These are phyloP conservation scores for Backusella liffmaniae DNA, from an alignment of 192 early-diverging fungal genomes.

Conservation along the genomic window DNA sequence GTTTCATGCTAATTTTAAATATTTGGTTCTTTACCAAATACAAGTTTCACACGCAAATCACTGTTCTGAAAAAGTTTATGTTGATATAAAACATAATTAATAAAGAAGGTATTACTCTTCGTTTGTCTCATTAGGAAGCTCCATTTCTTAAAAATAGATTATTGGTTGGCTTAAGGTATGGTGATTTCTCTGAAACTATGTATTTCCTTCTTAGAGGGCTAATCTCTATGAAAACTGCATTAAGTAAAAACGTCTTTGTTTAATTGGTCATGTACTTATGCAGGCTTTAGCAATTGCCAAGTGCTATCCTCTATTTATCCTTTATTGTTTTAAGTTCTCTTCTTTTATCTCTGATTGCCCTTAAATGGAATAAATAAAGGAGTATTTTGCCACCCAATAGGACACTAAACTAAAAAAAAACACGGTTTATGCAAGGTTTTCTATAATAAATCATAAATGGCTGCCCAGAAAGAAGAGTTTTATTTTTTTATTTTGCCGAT, in stretches of 20 bases:
- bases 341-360: not conserved
- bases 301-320: not conserved
- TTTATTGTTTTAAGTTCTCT: not conserved
- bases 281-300: not conserved
- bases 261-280: not conserved
- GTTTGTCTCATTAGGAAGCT: not conserved
- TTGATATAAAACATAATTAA: not conserved
- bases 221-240: not conserved
- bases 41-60: not conserved
- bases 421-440: too few relatives aligned
- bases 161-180: not conserved
- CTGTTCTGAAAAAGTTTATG: not conserved
- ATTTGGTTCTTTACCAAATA: not conserved
- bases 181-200: not conserved
- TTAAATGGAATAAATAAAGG: not conserved
- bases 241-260: not conserved
- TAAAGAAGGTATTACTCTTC: too few relatives aligned
- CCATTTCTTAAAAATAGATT: not conserved
- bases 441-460: too few relatives aligned
- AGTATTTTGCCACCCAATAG: not conserved
- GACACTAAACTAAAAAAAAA: not conserved
- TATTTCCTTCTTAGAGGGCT: not conserved
- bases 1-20: not conserved
- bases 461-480: not conserved
- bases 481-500: not conserved